A percentile compares a stretch with the other conserved stretches of the same genome.
Conservation (phyloP, 202 grass and related monocot species). For the Elaeis oleifera region DNA sequence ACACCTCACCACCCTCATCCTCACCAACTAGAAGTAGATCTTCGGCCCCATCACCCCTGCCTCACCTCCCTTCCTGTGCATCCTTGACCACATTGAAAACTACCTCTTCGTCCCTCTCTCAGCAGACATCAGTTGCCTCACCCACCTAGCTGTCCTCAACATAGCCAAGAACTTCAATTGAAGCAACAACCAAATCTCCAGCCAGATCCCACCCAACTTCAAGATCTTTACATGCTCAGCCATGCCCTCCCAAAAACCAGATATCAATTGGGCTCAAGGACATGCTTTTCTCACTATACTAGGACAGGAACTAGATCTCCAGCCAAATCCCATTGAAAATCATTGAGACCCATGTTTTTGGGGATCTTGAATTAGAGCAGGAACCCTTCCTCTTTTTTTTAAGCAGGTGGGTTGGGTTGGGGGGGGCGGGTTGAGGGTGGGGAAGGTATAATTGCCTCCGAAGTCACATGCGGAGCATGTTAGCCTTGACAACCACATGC, state of each 20-base stretch:
- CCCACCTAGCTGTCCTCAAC: conserved; percentile 66
- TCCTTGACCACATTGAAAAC: conserved; percentile 74
- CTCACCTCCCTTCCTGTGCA: conserved; percentile 42
- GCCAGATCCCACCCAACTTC: conserved; percentile 33
- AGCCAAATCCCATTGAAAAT: conserved; percentile 39
- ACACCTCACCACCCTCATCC: conserved; percentile 43
- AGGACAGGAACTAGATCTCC: conserved; percentile 50
- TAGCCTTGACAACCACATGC: conserved; percentile 22
- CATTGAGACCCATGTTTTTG: conserved; percentile 39
- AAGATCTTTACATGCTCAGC: conserved; percentile 46
- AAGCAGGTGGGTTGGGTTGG: too few relatives aligned
- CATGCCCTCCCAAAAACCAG: conserved; percentile 69
- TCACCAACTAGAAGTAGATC: conserved; percentile 92
- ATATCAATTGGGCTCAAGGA: conserved; percentile 40
- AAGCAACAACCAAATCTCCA: conserved; percentile 54
- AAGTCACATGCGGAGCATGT: conserved; percentile 48
- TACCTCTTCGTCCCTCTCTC: conserved; percentile 51
- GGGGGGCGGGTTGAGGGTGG: conserved; percentile 19
- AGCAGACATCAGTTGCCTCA: conserved; percentile 33
- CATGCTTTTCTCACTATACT: conserved; percentile 59
- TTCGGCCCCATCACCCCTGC: conserved; percentile 42
- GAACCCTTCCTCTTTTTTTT: conserved; percentile 27
- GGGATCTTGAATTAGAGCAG: conserved; percentile 75
- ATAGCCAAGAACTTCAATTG: conserved; percentile 81
- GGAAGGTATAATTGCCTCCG: conserved; percentile 51